Conservation (phyloP, 2,329 filamentous ascomycete species). For the Microdochium paspali region DNA sequence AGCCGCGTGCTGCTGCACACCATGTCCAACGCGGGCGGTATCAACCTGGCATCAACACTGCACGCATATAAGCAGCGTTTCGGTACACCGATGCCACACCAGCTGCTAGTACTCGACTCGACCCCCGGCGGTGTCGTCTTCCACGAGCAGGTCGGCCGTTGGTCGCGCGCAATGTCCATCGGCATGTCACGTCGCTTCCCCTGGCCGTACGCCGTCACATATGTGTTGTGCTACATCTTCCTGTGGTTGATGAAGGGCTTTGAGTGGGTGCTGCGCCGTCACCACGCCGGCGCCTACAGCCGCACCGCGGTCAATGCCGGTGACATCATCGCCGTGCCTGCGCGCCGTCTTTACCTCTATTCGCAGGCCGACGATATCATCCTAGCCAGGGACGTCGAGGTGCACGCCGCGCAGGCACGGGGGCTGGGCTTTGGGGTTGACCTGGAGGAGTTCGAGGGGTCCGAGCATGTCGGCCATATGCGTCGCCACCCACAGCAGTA, state of each 20-base stretch:
- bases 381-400: constrained; percentile 42
- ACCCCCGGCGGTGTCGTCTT: constrained; percentile 39
- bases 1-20: constrained; percentile 35
- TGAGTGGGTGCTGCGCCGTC: constrained; percentile 24
- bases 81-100: constrained; percentile 32
- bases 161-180: constrained; percentile 43
- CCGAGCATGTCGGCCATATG: constrained; percentile 53
- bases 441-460: constrained; percentile 45
- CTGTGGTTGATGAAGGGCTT: constrained; percentile 25
- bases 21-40: constrained; percentile 51
- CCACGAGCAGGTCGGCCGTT: constrained; percentile 32
- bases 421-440: constrained; percentile 37
- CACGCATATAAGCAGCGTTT: constrained; percentile 32
- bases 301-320: constrained; percentile 25
- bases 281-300: constrained; percentile 30
- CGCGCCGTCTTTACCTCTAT: constrained; percentile 44
- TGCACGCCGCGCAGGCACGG: constrained; percentile 37
- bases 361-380: constrained; percentile 50
- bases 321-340: constrained; percentile 23
- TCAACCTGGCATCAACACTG: constrained; percentile 39
- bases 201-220: constrained; percentile 38
- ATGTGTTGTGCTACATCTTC: constrained; percentile 33
- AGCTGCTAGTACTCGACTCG: constrained; percentile 40
- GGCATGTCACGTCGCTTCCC: constrained; percentile 36
- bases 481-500: constrained; percentile 45